These are phyloP conservation scores for Neopestalotiopsis sp. DNA, from an alignment of 2,329 filamentous ascomycete species.

Conservation along the genomic window DNA sequence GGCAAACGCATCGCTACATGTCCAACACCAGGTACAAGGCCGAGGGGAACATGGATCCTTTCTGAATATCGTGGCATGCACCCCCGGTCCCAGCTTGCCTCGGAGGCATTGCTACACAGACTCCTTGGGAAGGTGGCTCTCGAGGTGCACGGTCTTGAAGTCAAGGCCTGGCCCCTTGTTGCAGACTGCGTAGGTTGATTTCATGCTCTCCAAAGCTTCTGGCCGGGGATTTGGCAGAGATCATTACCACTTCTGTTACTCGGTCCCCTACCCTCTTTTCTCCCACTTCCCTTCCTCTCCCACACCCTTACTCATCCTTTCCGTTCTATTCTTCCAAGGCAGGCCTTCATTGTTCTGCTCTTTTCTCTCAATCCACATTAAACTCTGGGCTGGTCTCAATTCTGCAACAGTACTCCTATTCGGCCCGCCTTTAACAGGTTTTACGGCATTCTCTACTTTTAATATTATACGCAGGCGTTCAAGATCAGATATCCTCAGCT, in stretches of 20 bases:
- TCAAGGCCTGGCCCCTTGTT: conserved; percentile 23
- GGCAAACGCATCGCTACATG: background rate
- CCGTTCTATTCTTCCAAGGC: conserved; percentile 29
- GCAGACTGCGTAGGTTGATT: conserved; percentile 26
- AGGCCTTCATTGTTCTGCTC: conserved; percentile 34
- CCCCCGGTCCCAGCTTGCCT: background rate
- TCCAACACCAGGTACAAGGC: background rate
- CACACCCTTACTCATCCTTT: conserved; percentile 23
- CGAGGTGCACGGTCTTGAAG: conserved; percentile 21
- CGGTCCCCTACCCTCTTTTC: conserved; percentile 24
- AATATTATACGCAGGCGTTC: conserved; percentile 11
- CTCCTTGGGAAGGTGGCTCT: conserved; percentile 1
- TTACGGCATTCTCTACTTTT: background rate
- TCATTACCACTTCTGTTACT: conserved; percentile 27
- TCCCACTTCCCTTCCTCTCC: conserved; percentile 23
- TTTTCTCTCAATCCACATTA: conserved; percentile 19
- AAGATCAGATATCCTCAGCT: background rate
- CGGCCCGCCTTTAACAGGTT: background rate
- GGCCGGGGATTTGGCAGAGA: conserved; percentile 16
- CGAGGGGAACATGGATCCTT: conserved; percentile 1
- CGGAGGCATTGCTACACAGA: conserved; percentile 11
- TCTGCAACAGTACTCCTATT: conserved; percentile 22
- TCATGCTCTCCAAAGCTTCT: conserved; percentile 24
- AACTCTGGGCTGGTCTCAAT: conserved; percentile 26
- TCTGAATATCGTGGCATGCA: conserved; percentile 1